phyloP scores from a whole-genome alignment of 441 rosid species.

The Omphalea diandra region DNA sequence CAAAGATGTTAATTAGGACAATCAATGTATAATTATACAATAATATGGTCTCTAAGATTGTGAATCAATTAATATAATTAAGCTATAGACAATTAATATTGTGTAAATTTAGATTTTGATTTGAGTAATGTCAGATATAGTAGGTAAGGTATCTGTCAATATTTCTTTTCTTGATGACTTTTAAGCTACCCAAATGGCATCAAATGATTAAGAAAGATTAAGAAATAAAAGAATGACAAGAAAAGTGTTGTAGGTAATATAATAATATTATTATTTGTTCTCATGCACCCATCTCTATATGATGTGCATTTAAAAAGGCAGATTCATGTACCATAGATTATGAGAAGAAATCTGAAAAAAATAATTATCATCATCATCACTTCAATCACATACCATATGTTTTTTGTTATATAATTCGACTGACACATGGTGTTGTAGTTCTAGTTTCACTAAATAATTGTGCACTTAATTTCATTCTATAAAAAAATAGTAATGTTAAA shows the following conservation, averaged over 20 bases:
- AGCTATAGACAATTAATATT: too few species aligned
- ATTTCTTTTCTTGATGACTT: conserved; percentile 25
- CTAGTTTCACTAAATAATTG: background rate
- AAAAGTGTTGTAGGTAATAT: conserved; percentile 20
- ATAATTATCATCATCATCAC: conserved; percentile 1
- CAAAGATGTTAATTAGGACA: background rate
- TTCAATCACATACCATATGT: background rate
- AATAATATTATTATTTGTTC: too few species aligned
- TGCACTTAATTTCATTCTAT: too few species aligned
- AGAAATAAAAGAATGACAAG: background rate
- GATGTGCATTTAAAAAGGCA: conserved; percentile 17
- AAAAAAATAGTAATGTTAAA: too few species aligned
- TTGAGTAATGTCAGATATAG: conserved; percentile 17
- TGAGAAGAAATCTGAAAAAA: background rate
- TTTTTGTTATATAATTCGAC: background rate
- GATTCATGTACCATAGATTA: conserved; percentile 22
- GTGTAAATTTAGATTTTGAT: background rate
- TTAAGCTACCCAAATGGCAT: conserved; percentile 21
- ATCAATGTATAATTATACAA: background rate
- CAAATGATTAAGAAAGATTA: conserved; percentile 18
- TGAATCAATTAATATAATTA: background rate
- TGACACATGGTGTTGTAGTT: too few species aligned
- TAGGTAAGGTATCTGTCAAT: conserved; percentile 21
- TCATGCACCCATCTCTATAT: conserved; percentile 22
- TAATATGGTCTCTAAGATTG: background rate